Evolutionary conservation across 139 green algal genomes (phyloP), one percentile per base, ranked within the genome.

Genomic region (Nannochloris sp.): DNA sequence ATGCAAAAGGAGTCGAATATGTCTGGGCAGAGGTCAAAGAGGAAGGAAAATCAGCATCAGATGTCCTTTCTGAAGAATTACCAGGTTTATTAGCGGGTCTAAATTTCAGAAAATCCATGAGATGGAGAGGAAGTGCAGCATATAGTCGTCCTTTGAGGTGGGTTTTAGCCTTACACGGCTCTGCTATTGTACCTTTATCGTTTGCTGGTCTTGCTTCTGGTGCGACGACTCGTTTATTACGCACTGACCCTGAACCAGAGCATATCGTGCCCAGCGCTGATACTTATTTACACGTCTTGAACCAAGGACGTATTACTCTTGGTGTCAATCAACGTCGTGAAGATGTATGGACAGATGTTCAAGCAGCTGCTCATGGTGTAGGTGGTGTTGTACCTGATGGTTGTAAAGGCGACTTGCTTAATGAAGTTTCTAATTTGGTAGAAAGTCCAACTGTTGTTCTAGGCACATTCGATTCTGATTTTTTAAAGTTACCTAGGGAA

Each of bases 1-100:
- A 97, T 61, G 76, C 74, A 37, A 96, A 97, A 76, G 91, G 89
- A 3, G 79, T 85, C 33, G 90, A 98, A 76, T 99, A 98, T 71
- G 82, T 92, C 24, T 98, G 70, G 53, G 92, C 78, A 23, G 72
- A 63, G 2, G 78, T 95, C 7, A 72, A 78, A 45, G 77, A 90
- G 54, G 77, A 64, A 1, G 86, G 86, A 8, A 60, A 65, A 3
- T 19, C 60, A 2, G 76, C 87, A 7, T 77, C 71, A 13, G 80
- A 88, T 70, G 86, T 95, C 48, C 78, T 98, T 46, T 61, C 65
- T 1, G 79, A 83, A 29, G 81, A 87, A 74, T 82, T 98, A 38
- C 84, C 87, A 0, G 60, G 32, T 2, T 54, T 98, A 36, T 37
- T 97, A 19, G 61, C 44, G 1, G 48, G 29, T 10, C 60, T 99